Evolutionary conservation across 768 basidiomycete genomes (phyloP), one percentile per base, ranked within the genome.

Genomic region (Boletus insuetus): DNA sequence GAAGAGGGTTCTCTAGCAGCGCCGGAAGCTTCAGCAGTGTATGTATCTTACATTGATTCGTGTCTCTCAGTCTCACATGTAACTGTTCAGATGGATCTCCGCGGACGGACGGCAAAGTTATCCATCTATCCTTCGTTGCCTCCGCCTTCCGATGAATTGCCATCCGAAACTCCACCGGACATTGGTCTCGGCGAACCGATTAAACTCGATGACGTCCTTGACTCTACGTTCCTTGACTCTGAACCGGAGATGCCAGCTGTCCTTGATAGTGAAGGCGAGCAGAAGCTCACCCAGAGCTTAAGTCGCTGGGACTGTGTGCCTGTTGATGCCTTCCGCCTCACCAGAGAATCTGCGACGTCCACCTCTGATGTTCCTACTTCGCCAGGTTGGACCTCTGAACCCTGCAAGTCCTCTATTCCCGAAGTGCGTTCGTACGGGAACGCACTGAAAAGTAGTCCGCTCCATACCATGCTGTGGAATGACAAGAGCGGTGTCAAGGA

Each of bases 271-370:
- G 78, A 79, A 37, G 60, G 56, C 44, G 73, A 73, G 40, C 73
- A 74, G 8, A 70, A 69, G 49, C 78, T 80, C 46, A 64, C 75
- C 16, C 77, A 78, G 63, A 82, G 73, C 52, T 74, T 89, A 24
- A 81, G 72, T 48, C 77, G 89, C 9, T 91, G 90, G 90, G 89
- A 90, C 58, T 75, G 80, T 39, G 82, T 91, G 46, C 84, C 88
- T 8, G 82, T 90, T 54, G 79, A 79, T 50, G 84, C 88, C 13
- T 90, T 90, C 76, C 81, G 87, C 31, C 81, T 85, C 44, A 84
- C 83, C 7, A 77, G 82, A 66, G 66, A 66, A 44, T 50, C 66
- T n/a, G 65, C 10, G 20, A 38, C 54, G 29, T 66, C 68, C 13
- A 35, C 57, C 10, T 62, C 70, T 14, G 69, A 73, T 45, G 59